Conservation (phyloP, 805 yeast genomes). For the Metschnikowia bowlesiae region DNA sequence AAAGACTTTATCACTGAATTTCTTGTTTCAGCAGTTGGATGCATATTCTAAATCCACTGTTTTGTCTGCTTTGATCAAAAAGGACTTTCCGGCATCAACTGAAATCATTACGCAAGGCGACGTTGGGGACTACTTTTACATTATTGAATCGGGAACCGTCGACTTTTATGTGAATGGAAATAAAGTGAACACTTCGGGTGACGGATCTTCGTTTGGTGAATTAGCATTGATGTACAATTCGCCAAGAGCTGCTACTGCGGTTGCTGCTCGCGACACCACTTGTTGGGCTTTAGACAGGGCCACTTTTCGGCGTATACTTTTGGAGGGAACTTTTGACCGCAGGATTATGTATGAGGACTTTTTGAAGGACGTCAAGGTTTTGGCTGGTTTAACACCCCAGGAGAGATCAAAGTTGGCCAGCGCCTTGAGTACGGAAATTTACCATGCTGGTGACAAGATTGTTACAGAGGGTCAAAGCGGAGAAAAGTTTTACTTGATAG, state of each 20-base stretch:
- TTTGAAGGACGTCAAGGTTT: conserved; percentile 78
- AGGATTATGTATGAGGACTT: conserved; percentile 88
- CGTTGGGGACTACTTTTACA: conserved; percentile 89
- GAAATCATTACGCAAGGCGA: conserved; percentile 86
- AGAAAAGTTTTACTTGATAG: conserved; percentile 43
- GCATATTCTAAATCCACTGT: conserved; percentile 72
- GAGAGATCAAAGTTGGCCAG: conserved; percentile 93
- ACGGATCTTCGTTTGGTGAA: conserved; percentile 94
- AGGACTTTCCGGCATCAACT: conserved; percentile 51
- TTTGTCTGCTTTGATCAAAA: conserved; percentile 78
- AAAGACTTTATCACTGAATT: conserved; percentile 70
- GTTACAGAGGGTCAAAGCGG: conserved; percentile 77
- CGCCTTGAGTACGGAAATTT: conserved; percentile 77
- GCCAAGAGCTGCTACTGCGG: conserved; percentile 94
- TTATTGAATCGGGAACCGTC: conserved; percentile 79
- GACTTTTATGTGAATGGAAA: conserved; percentile 71
- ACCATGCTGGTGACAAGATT: conserved; percentile 66
- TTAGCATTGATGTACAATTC: conserved; percentile 96
- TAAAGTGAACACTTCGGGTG: conserved; percentile 69
- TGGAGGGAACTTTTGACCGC: conserved; percentile 87
- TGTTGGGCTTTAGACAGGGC: conserved; percentile 90
- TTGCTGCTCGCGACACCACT: conserved; percentile 58
- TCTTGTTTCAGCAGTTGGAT: conserved; percentile 80
- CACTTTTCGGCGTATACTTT: conserved; percentile 85
- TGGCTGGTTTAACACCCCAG: conserved; percentile 65